Base-by-base conservation (phyloP, 2,329 filamentous ascomycete species). In the Cordyceps militaris region DNA sequence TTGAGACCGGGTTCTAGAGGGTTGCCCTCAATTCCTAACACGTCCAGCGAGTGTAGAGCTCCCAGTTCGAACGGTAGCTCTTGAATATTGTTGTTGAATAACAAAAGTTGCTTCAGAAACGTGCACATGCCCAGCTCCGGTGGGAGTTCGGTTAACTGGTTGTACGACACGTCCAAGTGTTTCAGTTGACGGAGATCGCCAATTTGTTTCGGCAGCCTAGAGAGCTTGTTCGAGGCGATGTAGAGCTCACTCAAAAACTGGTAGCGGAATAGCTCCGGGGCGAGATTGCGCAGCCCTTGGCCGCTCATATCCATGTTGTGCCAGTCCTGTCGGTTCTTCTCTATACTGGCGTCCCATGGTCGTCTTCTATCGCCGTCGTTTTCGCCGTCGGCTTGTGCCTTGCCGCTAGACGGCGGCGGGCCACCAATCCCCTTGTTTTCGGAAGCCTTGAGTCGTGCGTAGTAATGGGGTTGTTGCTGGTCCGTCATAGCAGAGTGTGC, bases 111-210 rank as follows among this genome's bases (percentile, higher is more conserved):
- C 73, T 90, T 91, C 57, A 99, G 78, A 64, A 92, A 94, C 28
- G 92, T 94, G 66, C 96, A 90, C 93, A 97, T 99, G 68, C 94
- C 94, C 60, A 99, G 84, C 75, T 99, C 93, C 23, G 89, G 83
- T 1, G 94, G 94, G 4, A 99, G 77, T 62, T 88, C 85, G 9
- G 81, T 81, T 60, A 99, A 79, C 61, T 93, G 84, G 71, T 99
- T 99, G 74, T 87, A 85, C 0, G 94, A 97, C 3, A 92, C 80
- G 71, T 99, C 93, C 50, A 99, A 81, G 66, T 92, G 83, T 36
- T 84, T 88, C 50, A 99, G 76, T 62, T 88, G 87, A 62, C 92
- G 86, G 63, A 99, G 78, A 65, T 87, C 82, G 40, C 94, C 92
- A 69, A 99, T 91, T 23, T 85, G 80, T 38, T 88, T 76, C 13